Conservation (phyloP, 225 moss, liverwort and hornwort genomes). For the Pseudisothecium myosuroides region DNA sequence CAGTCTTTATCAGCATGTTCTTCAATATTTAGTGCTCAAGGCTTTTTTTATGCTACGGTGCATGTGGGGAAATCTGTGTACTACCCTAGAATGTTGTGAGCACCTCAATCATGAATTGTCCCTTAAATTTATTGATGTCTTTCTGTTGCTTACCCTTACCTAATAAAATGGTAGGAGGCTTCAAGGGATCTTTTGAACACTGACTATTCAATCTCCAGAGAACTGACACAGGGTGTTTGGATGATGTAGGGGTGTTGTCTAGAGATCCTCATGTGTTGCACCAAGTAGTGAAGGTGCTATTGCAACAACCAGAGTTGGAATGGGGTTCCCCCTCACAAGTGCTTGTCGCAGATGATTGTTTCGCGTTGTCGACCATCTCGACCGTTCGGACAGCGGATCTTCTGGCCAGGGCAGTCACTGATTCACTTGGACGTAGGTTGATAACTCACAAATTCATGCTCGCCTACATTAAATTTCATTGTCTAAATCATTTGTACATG, state of each 20-base stretch:
- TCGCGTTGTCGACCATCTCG: constrained; percentile 55
- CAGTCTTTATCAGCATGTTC: background rate
- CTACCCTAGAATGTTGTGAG: background rate
- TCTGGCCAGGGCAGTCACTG: constrained; percentile 44
- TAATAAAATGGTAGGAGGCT: background rate
- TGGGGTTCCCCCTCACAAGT: constrained; percentile 48
- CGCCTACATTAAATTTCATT: background rate
- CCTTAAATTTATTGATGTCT: background rate
- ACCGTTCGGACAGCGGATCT: constrained; percentile 62
- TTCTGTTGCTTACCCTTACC: background rate
- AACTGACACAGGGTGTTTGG: background rate
- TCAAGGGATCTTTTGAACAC: background rate
- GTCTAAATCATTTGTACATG: background rate
- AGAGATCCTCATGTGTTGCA: constrained; percentile 46
- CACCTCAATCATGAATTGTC: background rate
- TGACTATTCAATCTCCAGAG: background rate
- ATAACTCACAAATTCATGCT: constrained; percentile 4
- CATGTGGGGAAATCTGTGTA: background rate
- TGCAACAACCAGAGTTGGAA: constrained; percentile 60
- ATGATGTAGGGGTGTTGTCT: constrained; percentile 55
- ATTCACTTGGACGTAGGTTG: constrained; percentile 70
- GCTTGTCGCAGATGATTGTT: constrained; percentile 78
- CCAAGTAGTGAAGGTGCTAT: constrained; percentile 59
- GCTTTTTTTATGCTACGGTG: background rate
- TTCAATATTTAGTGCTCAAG: background rate